Evolutionary conservation across 257 asterid genomes (phyloP), one percentile per base, ranked within the genome.

Genomic region (Linaria vulgaris): DNA sequence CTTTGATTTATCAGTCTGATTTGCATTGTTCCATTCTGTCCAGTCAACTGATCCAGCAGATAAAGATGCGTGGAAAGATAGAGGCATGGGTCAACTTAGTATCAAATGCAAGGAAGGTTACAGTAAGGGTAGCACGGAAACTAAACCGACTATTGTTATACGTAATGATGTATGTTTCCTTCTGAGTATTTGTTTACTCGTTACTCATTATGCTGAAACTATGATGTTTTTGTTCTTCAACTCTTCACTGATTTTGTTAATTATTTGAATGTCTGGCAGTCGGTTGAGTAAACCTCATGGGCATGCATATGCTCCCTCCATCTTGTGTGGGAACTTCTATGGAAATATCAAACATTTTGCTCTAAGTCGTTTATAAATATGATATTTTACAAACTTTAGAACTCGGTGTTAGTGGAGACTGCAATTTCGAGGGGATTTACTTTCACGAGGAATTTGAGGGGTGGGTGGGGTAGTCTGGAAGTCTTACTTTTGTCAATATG

Each of bases 71-170:
- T 94, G 99, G 99, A 94, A 85, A 77, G 95, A 94, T 72, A 94
- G 75, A 78, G 99, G 99, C 70, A 74, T 78, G 49, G 97, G 99
- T 54, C 88, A 84, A 62, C 95, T 94, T 67, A 79, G 74, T 63
- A 85, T 94, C 75, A 94, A 80, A 81, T 94, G 99, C 85, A 85
- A 78, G 66, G 96, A 94, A 79, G 99, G 95, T 44, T 30, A 76
- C 20, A 71, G 71, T 70, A 90, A 90, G 89, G 96, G 95, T 62
- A 78, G 89, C 72, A 85, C 74, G 63, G 97, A 94, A 74, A 90
- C 99, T 44, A 94, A 85, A 70, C 99, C 99, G 34, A 80, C 88
- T 69, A 78, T 94, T 73, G 56, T 94, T 63, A 78, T 94, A 41
- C 95, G 96, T 61, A 94, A 94, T 72, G 99, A 94, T 70, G 99